Conservation (phyloP, 169 alveolate genomes). For the Ichthyophthirius multifiliis region DNA sequence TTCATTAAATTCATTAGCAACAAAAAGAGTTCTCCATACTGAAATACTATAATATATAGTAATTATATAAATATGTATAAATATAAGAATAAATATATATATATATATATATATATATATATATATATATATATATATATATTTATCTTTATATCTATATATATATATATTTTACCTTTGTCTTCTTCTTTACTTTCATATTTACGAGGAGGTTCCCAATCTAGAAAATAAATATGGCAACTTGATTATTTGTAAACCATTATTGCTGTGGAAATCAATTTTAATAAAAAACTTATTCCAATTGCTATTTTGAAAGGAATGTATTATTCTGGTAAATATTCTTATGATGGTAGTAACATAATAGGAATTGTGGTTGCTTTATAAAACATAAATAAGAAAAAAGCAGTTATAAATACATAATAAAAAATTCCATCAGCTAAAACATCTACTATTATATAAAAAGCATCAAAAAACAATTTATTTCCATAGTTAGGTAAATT, state of each 20-base stretch:
- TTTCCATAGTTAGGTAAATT: background rate
- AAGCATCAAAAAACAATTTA: slow-evolving; percentile 27
- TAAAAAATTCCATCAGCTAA: background rate
- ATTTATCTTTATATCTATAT: background rate
- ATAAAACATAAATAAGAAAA: background rate
- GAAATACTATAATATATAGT: slow-evolving; percentile 1
- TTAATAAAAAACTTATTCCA: slow-evolving; percentile 12
- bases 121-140: background rate
- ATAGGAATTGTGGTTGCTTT: background rate
- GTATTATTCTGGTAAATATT: background rate
- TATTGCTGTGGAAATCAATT: slow-evolving; percentile 18
- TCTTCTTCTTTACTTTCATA: background rate
- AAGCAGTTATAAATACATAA: background rate
- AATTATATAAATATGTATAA: background rate
- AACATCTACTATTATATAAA: slow-evolving; percentile 16
- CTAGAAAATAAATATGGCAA: slow-evolving; percentile 39
- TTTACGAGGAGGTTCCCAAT: slow-evolving; percentile 48
- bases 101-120: background rate
- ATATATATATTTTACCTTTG: background rate
- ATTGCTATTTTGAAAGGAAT: slow-evolving; percentile 23
- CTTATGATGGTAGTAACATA: background rate
- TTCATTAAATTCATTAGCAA: slow-evolving; percentile 70
- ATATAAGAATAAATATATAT: background rate
- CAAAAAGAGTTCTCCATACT: slow-evolving; percentile 69
- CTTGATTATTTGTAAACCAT: slow-evolving; percentile 23